Evolutionary conservation across 257 asterid species (phyloP).

Genomic region (Nicotiana knightiana): DNA sequence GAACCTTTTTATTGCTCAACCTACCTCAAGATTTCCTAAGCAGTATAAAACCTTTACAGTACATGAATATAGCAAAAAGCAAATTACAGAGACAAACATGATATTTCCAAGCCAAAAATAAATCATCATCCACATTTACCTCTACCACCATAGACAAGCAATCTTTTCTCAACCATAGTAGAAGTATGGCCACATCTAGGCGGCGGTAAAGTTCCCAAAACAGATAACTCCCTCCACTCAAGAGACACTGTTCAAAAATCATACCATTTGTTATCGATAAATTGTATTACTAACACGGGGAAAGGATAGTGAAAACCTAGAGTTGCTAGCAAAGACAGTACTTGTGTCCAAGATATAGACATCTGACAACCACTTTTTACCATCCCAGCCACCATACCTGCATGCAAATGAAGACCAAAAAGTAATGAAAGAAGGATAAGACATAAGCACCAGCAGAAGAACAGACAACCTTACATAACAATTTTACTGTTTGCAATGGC

Average conservation of each 20-base stretch:
- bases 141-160: conserved; percentile 97
- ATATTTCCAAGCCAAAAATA: not conserved
- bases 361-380: conserved; percentile 96
- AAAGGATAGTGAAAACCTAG: not conserved
- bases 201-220: conserved; percentile 79
- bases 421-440: conserved; percentile 15
- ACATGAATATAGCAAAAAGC: not conserved
- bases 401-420: conserved; percentile 16
- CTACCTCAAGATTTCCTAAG: conserved; percentile 2
- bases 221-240: conserved; percentile 88
- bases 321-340: conserved; percentile 23
- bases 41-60: not conserved
- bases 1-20: not conserved
- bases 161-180: conserved; percentile 91
- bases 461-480: conserved; percentile 52
- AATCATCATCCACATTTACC: conserved; percentile 36
- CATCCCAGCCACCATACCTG: conserved; percentile 99
- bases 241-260: conserved; percentile 64
- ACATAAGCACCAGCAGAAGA: conserved; percentile 14
- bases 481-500: conserved; percentile 88
- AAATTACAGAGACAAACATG: not conserved
- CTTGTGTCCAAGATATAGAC: conserved; percentile 86
- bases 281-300: not conserved
- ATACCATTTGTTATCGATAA: not conserved
- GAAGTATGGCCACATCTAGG: conserved; percentile 99